Evolutionary conservation across 352 stramenopile genomes (phyloP), one percentile per base, ranked within the genome.

Genomic region (Pythium rhizo-oryzae): DNA sequence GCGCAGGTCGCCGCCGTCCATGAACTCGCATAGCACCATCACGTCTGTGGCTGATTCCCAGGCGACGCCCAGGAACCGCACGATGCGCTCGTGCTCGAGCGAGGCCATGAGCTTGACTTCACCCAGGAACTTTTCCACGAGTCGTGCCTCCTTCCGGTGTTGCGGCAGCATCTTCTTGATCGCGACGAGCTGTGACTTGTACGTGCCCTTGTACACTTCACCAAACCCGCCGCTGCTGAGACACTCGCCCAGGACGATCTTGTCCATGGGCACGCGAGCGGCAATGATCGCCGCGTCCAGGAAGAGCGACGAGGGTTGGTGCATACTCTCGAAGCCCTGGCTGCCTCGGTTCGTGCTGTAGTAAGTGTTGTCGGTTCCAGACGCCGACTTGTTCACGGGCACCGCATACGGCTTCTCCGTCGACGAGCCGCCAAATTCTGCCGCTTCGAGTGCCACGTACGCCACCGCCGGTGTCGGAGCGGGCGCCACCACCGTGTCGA

Each of bases 91-190:
- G 60, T 85, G 79, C 1, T 67, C 47, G 35, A 87, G 64, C 23
- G 70, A 53, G n/a, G 76, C 70, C 62, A 84, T 79, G 21, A 84
- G 73, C 16, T 71, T 60, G 41, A 85, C 77, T 53, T 87, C 80
- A 7, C 44, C 47, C 44, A 85, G 71, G 24, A 83, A 83, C 43
- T 78, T 67, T 9, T 53, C 23, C 49, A 70, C 18, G 37, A 33
- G 28, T 7, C 28, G 28, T 33, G 28, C 28, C 28, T 77, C 71
- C 9, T 61, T 65, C 33, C 78, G 65, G 3, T 30, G 28, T 6
- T 33, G 28, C 28, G 28, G 28, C 28, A 33, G 28, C 28, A 33
- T 33, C 28, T 6, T 35, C 66, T 88, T 87, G 43, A 85, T 65
- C 7, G 74, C 80, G 15, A 88, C 71, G 11, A 47, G 25, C 8